Evolutionary conservation across 768 basidiomycete species (phyloP), one percentile per base, ranked within the genome.

Genomic region (Obba rivulosa): DNA sequence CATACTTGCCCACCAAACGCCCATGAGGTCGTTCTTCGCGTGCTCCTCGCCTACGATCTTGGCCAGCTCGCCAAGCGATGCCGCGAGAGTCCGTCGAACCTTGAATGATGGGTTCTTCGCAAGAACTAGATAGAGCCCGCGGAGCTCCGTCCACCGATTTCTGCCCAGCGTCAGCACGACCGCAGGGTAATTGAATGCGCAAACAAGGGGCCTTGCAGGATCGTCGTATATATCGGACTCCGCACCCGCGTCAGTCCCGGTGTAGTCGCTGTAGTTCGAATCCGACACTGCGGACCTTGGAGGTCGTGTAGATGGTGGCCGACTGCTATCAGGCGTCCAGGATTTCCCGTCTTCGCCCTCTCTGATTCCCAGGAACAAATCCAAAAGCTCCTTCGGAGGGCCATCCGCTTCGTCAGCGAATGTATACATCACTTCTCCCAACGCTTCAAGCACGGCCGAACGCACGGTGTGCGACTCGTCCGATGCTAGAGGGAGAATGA

Each of bases 161-260:
- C 69, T 68, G 3, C 95, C 95, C 22, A 96, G 71, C 0, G 92
- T 87, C 4, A 92, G 74, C 3, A 83, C 80, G 8, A 97, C 88
- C 5, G 92, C 94, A 20, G 95, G 95, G 60, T 88, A 87, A 67
- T 96, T 92, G 68, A 91, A 92, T 4, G 88, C 88, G 62, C 85
- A 87, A 37, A 90, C 81, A 18, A 90, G 70, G 1, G 86, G 78
- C 10, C 90, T 80, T 42, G 84, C 78, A 3, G 82, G 78, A 61
- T 92, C 86, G 34, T 75, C 72, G 58, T 73, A 77, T 58, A 62
- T 59, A 40, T 59, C 60, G 9, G 40, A 24, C 2, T 53, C 53
- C 28, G 23, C 20, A 14, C 37, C 38, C 4, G 38, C 39, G 41
- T 53, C 54, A 3, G 51, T 51, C 24, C 53, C 49, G 42, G 43